Percentiles rank a stretch among this genome's conserved stretches.
Evolutionary conservation across 331 rosid genomes (phyloP).

Genomic region (Dryas integrifolia): DNA sequence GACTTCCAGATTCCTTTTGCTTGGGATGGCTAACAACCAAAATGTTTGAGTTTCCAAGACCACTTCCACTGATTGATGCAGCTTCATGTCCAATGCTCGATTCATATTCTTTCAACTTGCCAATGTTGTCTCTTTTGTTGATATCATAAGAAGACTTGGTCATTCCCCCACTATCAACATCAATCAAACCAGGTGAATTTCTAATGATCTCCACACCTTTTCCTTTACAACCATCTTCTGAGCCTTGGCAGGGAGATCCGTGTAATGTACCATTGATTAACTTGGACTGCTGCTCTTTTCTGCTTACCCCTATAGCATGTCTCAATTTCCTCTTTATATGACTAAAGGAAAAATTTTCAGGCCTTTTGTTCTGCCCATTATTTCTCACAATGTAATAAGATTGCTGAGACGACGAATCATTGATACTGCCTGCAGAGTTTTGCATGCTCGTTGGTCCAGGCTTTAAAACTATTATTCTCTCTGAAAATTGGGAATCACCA

Average conservation of each 20-base stretch:
- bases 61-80: slow-evolving; percentile 42
- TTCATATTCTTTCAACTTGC: slow-evolving; percentile 32
- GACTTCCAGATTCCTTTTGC: slow-evolving; percentile 32
- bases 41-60: slow-evolving; percentile 19
- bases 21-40: slow-evolving; percentile 17
- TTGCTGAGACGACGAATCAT: slow-evolving; percentile 28
- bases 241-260: slow-evolving; percentile 23
- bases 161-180: slow-evolving; percentile 17
- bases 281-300: slow-evolving; percentile 40
- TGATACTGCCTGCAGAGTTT: slow-evolving; percentile 23
- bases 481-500: slow-evolving; percentile 27
- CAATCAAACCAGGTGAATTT: slow-evolving; percentile 18
- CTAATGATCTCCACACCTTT: slow-evolving; percentile 28
- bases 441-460: slow-evolving; percentile 35
- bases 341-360: slow-evolving; percentile 36
- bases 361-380: slow-evolving; percentile 31
- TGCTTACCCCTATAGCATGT: slow-evolving; percentile 43
- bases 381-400: slow-evolving; percentile 28
- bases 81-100: slow-evolving; percentile 34
- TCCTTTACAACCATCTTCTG: slow-evolving; percentile 37
- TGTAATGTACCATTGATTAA: slow-evolving; percentile 19
- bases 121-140: slow-evolving; percentile 25
- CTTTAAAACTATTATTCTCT: slow-evolving; percentile 49
- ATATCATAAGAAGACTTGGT: slow-evolving; percentile 31
- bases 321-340: slow-evolving; percentile 52